Percentiles rank a stretch among this genome's conserved stretches.
phyloP scores from a whole-genome alignment of 352 stramenopile species.

The Saprolegnia parasitica region DNA sequence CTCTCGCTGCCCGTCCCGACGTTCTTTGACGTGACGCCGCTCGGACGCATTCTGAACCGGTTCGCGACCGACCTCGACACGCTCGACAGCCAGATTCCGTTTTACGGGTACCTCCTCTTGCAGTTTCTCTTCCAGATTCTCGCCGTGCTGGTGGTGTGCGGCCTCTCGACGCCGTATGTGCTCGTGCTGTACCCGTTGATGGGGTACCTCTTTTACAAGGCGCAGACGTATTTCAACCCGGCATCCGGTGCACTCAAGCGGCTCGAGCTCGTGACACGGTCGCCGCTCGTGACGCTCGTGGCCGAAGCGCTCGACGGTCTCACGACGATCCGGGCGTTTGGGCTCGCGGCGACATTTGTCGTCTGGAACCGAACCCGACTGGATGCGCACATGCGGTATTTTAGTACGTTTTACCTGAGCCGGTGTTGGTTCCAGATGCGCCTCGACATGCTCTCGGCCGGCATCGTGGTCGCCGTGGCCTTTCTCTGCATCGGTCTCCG shows the following conservation, averaged over 20 bases:
- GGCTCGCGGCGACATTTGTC: conserved; percentile 39
- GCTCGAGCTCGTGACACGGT: conserved; percentile 53
- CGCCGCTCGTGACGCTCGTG: conserved; percentile 90
- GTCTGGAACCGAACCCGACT: conserved; percentile 39
- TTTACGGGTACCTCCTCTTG: conserved; percentile 58
- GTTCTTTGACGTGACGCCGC: conserved; percentile 81
- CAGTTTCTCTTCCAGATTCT: conserved; percentile 68
- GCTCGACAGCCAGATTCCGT: conserved; percentile 64
- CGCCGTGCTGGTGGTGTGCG: conserved; percentile 59
- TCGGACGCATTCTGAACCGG: conserved; percentile 71
- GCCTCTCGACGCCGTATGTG: conserved; percentile 47
- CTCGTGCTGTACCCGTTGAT: conserved; percentile 55
- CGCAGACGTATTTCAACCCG: conserved; percentile 56
- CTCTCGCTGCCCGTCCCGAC: conserved; percentile 45
- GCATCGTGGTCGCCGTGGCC: no score
- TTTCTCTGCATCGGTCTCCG: conserved; percentile 47
- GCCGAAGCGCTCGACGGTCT: conserved; percentile 83
- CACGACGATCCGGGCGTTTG: conserved; percentile 63
- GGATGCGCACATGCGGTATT: conserved; percentile 75
- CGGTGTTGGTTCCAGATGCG: conserved; percentile 95
- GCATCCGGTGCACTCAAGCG: conserved; percentile 62
- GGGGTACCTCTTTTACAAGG: conserved; percentile 52
- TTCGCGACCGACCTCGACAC: conserved; percentile 75
- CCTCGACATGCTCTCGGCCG: conserved; percentile 71
- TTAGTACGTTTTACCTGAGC: conserved; percentile 84